phyloP scores from a whole-genome alignment of 108 stramenopile genomes.

The Hondaea fermentalgiana region DNA sequence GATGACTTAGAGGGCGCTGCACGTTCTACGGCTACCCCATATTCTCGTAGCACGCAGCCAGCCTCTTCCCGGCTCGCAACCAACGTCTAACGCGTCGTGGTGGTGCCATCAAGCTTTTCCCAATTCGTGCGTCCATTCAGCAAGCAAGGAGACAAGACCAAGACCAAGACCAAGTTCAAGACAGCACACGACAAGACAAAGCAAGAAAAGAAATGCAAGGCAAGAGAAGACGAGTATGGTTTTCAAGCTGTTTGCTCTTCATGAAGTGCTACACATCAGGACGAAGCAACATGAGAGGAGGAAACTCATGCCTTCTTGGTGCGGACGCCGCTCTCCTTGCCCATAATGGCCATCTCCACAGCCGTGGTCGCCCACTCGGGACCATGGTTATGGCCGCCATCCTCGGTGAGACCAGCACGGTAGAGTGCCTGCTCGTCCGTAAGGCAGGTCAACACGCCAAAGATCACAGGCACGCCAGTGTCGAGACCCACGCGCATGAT shows the following conservation, averaged over 20 bases:
- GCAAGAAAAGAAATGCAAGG: no score
- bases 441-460: conserved; percentile 64
- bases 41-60: neutral
- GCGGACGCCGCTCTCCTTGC: neutral
- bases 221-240: no score
- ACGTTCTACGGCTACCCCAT: neutral
- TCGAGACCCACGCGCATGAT: conserved; percentile 85
- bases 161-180: no score
- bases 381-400: conserved; percentile 75
- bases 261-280: no score
- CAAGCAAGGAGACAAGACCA: no score
- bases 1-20: neutral
- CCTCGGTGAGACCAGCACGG: conserved; percentile 57
- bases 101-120: no score
- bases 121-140: no score
- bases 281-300: no score
- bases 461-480: conserved; percentile 68
- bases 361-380: conserved; percentile 88
- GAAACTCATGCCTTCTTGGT: neutral
- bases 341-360: conserved; percentile 72
- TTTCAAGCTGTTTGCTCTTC: no score
- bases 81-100: neutral
- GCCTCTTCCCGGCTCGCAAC: neutral
- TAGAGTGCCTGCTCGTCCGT: conserved; percentile 57
- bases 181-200: no score